Evolutionary conservation across 768 basidiomycete genomes (phyloP).

Genomic region (Leccinum uliginosum): DNA sequence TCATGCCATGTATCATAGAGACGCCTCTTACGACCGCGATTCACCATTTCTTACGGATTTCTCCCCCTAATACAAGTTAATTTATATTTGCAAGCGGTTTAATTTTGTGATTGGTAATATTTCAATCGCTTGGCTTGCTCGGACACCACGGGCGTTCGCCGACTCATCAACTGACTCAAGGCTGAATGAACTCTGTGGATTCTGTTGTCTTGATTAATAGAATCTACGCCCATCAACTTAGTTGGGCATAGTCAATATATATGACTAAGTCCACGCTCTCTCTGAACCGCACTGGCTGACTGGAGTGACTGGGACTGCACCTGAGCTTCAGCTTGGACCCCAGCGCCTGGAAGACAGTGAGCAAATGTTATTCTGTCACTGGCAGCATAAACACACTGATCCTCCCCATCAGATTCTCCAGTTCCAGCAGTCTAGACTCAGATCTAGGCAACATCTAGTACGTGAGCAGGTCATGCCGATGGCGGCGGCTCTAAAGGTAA

Average conservation of each 20-base stretch:
- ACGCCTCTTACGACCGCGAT: constrained; percentile 4
- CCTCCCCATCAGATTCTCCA: background rate
- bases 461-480: background rate
- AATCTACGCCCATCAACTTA: background rate
- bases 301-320: background rate
- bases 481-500: background rate
- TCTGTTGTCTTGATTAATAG: background rate
- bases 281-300: background rate
- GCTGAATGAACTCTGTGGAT: background rate
- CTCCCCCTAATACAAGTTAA: background rate
- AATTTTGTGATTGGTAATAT: background rate
- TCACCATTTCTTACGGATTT: constrained; percentile 2
- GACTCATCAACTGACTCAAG: background rate
- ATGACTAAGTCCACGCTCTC: background rate
- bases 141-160: background rate
- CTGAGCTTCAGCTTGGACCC: background rate
- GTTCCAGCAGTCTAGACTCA: background rate
- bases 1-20: constrained; percentile 20
- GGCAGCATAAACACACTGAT: background rate
- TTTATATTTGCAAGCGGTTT: background rate
- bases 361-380: background rate
- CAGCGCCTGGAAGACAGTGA: background rate
- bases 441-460: background rate
- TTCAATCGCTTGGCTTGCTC: constrained; percentile 1
- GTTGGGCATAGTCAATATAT: background rate